Conservation (phyloP, 2,329 filamentous ascomycete species). For the Trichoderma simmonsii region DNA sequence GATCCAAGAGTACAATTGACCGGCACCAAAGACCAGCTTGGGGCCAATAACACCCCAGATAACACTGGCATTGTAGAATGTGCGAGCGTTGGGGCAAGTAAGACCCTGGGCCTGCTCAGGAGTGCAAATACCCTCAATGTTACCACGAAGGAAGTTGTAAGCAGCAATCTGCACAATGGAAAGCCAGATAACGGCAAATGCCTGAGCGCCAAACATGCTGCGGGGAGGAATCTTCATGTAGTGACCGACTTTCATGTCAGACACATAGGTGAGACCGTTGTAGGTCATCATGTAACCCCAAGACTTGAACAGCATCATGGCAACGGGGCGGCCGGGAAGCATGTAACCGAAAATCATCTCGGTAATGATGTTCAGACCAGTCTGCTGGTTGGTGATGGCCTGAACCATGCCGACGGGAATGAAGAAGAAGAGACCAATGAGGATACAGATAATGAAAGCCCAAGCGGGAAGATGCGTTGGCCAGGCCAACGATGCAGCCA, state of each 20-base stretch:
- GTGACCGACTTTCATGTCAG: constrained; percentile 51
- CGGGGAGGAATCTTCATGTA: constrained; percentile 54
- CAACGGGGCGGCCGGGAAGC: constrained; percentile 45
- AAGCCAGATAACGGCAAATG: constrained; percentile 40
- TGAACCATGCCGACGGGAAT: constrained; percentile 45
- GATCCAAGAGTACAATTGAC: constrained; percentile 44
- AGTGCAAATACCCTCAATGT: constrained; percentile 53
- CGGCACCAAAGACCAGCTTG: constrained; percentile 33
- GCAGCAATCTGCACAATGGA: constrained; percentile 37
- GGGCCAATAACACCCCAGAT: constrained; percentile 60
- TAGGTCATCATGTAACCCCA: constrained; percentile 46
- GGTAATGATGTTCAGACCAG: constrained; percentile 47
- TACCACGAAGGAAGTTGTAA: constrained; percentile 41
- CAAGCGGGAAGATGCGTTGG: constrained; percentile 44
- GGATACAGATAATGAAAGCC: constrained; percentile 40
- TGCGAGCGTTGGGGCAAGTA: constrained; percentile 54
- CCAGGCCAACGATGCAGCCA: constrained; percentile 33
- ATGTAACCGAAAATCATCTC: constrained; percentile 50
- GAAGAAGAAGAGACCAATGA: constrained; percentile 40
- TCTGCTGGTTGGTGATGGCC: constrained; percentile 49
- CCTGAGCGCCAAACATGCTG: constrained; percentile 46
- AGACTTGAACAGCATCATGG: constrained; percentile 50
- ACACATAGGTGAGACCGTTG: constrained; percentile 46
- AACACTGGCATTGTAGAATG: constrained; percentile 59
- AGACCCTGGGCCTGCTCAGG: constrained; percentile 47